Evolutionary conservation across 2,329 filamentous ascomycete species (phyloP).

Genomic region (Microcyclospora tardicrescens): DNA sequence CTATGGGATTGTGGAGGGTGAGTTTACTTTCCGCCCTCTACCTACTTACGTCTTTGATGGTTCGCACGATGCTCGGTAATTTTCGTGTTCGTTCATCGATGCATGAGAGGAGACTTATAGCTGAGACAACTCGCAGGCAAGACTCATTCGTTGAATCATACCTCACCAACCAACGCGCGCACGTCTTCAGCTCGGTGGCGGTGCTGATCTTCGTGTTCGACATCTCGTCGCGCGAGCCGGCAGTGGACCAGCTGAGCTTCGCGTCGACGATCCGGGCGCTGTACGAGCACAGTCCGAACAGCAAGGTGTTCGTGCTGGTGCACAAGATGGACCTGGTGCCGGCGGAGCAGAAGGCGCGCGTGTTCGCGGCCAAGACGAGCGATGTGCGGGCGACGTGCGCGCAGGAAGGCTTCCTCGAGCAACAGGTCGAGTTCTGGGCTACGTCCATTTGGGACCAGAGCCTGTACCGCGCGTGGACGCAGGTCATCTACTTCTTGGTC

Average conservation of each 20-base stretch:
- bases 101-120: constrained; percentile 3
- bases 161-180: constrained; percentile 83
- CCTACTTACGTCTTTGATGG: neutral
- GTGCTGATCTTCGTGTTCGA: constrained; percentile 99
- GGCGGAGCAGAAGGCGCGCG: constrained; percentile 58
- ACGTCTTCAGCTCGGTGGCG: constrained; percentile 93
- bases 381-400: constrained; percentile 62
- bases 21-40: constrained; percentile 18
- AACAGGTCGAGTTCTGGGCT: constrained; percentile 66
- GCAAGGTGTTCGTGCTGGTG: constrained; percentile 85
- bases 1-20: constrained; percentile 95
- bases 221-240: constrained; percentile 89
- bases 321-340: constrained; percentile 99
- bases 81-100: neutral
- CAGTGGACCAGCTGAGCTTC: constrained; percentile 86
- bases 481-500: constrained; percentile 95
- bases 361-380: constrained; percentile 73
- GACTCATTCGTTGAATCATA: constrained; percentile 99
- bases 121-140: constrained; percentile 44
- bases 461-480: constrained; percentile 94
- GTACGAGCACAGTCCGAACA: constrained; percentile 65
- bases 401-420: constrained; percentile 44
- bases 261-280: constrained; percentile 79
- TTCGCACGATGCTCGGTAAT: neutral
- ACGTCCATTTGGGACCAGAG: constrained; percentile 99